Evolutionary conservation across 495 filamentous ascomycete genomes (phyloP), one percentile per base, ranked within the genome.

Genomic region (Neurospora tetrasperma): DNA sequence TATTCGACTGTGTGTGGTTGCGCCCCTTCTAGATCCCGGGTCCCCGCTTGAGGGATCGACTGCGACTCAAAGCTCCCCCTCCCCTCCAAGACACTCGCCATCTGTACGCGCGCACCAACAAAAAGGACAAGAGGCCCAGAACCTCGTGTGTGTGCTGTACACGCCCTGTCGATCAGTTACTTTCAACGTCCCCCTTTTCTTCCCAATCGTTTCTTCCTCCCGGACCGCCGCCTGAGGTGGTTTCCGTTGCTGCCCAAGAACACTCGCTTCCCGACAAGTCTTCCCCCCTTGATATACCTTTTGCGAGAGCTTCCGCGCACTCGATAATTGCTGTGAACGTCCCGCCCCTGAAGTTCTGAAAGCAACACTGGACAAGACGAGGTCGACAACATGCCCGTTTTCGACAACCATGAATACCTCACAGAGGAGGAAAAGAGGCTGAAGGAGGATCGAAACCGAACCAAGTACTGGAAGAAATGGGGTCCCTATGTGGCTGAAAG

Each of bases 381-480:
- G 35, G 43, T n/a, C 44, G 18, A 23, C 71, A 75, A 71, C 43
- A 98, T 98, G 95, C 94, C 97, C 74, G 85, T 95, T 77, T 90
- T 94, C 75, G 94, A 96, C 78, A 87, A 90, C 74, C 88, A 94
- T 79, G 91, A 93, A 77, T 93, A 93, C 80, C 86, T 93, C 78
- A 92, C 91, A 71, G 88, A 90, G 80, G 95, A 98, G 83, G 95
- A 97, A 85, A 90, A 90, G 80, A 89, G 95, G 40, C 85, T 98
- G 75, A 91, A 91, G 80, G 91, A 97, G 81, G 96, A 98, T 81
- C 86, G 87, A 27, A 88, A 93, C 70, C 88, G 92, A 54, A 86
- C 77, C 62, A 91, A 89, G 78, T 97, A 97, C 83, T 98, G 95
- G 94, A 97, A 98, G 88, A 90, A 89, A 86, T 98, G 94, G 94